Evolutionary conservation across 768 basidiomycete species (phyloP).

Genomic region (Mycena rebaudengoi): DNA sequence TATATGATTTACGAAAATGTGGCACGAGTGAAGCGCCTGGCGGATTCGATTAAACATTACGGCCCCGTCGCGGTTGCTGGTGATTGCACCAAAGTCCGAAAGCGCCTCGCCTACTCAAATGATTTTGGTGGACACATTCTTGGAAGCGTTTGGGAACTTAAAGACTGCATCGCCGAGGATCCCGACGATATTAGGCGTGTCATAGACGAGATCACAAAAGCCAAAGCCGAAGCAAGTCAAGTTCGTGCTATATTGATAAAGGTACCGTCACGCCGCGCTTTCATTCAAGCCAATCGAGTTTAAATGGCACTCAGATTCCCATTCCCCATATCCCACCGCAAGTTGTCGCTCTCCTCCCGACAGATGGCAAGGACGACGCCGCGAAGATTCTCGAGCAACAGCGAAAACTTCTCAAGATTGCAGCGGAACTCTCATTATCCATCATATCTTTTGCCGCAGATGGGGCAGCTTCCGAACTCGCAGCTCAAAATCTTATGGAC

Average conservation of each 20-base stretch:
- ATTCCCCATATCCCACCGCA: not conserved
- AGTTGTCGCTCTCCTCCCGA: not conserved
- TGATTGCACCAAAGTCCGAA: too few species aligned
- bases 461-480: too few species aligned
- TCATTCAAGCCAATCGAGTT: not conserved
- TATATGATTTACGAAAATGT: slow-evolving; percentile 35
- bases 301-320: too few species aligned
- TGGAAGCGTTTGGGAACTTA: too few species aligned
- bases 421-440: not conserved
- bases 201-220: not conserved
- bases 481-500: too few species aligned
- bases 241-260: not conserved
- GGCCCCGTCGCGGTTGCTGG: slow-evolving; percentile 33
- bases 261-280: not conserved
- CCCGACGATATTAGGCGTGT: not conserved
- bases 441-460: too few species aligned
- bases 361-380: not conserved
- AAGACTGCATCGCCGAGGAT: not conserved
- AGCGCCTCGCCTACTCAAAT: too few species aligned
- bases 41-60: slow-evolving; percentile 21
- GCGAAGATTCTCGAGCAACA: not conserved
- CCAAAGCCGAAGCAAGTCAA: not conserved
- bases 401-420: not conserved
- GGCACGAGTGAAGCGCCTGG: slow-evolving; percentile 33
- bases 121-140: too few species aligned